These are phyloP conservation scores for Staphylotrichum longicolle DNA, from an alignment of 495 filamentous ascomycete genomes.

Conservation along the genomic window DNA sequence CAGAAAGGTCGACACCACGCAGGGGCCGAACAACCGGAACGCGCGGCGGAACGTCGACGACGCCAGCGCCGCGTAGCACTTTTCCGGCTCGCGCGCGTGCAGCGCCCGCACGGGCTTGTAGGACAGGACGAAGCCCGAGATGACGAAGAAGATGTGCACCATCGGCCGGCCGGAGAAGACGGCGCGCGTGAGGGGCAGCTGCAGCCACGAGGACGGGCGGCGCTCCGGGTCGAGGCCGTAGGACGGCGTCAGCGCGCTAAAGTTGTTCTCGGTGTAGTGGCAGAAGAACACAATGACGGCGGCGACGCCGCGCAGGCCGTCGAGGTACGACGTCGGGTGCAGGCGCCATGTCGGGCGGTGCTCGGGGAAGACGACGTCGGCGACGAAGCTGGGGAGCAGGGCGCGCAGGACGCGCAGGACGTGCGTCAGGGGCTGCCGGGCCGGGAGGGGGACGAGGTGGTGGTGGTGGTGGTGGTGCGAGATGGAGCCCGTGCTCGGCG, in stretches of 20 bases:
- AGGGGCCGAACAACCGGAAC: conserved; percentile 62
- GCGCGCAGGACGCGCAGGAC: conserved; percentile 27
- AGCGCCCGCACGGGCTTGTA: conserved; percentile 62
- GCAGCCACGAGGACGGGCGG: conserved; percentile 44
- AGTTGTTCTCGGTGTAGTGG: conserved; percentile 48
- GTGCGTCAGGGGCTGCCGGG: neutral
- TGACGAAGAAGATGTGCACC: conserved; percentile 73
- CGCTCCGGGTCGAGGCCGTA: conserved; percentile 44
- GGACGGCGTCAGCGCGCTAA: conserved; percentile 34
- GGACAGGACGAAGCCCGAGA: conserved; percentile 67
- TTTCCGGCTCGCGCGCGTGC: conserved; percentile 47
- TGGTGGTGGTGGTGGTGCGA: no score
- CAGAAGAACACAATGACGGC: conserved; percentile 53
- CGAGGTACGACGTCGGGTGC: conserved; percentile 52
- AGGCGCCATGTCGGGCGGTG: conserved; percentile 29
- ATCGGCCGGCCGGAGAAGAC: conserved; percentile 65
- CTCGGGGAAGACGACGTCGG: conserved; percentile 34
- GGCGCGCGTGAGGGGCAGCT: conserved; percentile 63
- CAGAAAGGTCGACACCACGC: conserved; percentile 53
- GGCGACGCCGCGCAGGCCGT: conserved; percentile 56
- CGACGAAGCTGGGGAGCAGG: conserved; percentile 36
- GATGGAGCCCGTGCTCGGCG: neutral
- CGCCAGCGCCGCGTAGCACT: conserved; percentile 42
- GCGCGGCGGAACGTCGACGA: conserved; percentile 64
- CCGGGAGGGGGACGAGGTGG: neutral